Conservation (phyloP, 2,329 filamentous ascomycete genomes). For the Aschersonia sp. region DNA sequence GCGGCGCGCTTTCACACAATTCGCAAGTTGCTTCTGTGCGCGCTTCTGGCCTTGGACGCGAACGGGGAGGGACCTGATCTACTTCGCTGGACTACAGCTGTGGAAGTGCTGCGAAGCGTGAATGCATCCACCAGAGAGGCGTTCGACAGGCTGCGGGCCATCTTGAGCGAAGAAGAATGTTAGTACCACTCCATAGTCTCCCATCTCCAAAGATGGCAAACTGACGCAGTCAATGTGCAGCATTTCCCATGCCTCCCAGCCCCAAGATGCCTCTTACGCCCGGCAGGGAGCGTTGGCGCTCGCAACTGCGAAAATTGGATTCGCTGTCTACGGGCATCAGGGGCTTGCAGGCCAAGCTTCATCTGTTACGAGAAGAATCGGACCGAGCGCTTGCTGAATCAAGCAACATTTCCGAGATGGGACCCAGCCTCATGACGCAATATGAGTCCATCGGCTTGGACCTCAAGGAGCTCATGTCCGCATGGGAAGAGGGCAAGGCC, state of each 20-base stretch:
- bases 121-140: conserved; percentile 46
- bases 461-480: conserved; percentile 62
- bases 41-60: conserved; percentile 75
- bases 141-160: conserved; percentile 49
- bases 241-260: conserved; percentile 37
- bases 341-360: conserved; percentile 86
- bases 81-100: conserved; percentile 61
- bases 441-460: conserved; percentile 92
- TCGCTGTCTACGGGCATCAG: conserved; percentile 82
- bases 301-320: conserved; percentile 77
- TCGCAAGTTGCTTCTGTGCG: conserved; percentile 76
- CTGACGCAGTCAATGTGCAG: conserved; percentile 16
- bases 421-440: conserved; percentile 65
- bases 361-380: conserved; percentile 80
- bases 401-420: conserved; percentile 58
- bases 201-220: neutral
- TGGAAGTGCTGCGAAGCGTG: conserved; percentile 57
- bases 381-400: conserved; percentile 64
- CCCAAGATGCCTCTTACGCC: conserved; percentile 51
- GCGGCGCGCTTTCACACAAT: conserved; percentile 68
- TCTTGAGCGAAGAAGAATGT: conserved; percentile 72
- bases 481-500: conserved; percentile 81
- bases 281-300: conserved; percentile 68
- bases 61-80: conserved; percentile 66
- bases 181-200: conserved; percentile 18